Percentiles rank a stretch among this genome's conserved stretches.
Evolutionary conservation across 2,329 filamentous ascomycete genomes (phyloP).

Genomic region (Ceratocystis diversiconidia): DNA sequence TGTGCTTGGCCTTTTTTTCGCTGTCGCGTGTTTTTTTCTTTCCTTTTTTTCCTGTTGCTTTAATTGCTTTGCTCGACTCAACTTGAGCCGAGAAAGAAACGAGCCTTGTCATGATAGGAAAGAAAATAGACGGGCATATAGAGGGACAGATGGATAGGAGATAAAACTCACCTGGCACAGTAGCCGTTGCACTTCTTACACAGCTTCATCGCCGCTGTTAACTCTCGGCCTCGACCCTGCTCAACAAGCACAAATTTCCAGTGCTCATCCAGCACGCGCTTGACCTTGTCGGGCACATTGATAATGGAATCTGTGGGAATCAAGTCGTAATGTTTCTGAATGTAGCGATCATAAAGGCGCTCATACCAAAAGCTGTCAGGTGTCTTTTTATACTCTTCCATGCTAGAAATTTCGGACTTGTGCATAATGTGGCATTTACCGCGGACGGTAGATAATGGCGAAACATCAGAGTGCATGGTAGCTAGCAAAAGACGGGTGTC

Average conservation of each 20-base stretch:
- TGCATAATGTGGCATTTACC: conserved; percentile 88
- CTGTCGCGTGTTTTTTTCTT: background rate
- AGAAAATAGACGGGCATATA: background rate
- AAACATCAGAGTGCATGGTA: conserved; percentile 97
- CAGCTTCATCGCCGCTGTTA: conserved; percentile 88
- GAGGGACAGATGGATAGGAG: conserved; percentile 7
- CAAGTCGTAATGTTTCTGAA: conserved; percentile 93
- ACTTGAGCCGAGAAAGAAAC: background rate
- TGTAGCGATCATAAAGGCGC: conserved; percentile 95
- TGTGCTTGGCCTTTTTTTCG: background rate
- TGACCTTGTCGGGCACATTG: conserved; percentile 89
- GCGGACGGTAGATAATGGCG: conserved; percentile 78
- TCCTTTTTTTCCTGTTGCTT: background rate
- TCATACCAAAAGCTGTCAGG: conserved; percentile 93
- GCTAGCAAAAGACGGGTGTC: conserved; percentile 87
- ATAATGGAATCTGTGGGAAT: conserved; percentile 85
- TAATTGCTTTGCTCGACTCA: background rate
- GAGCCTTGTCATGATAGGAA: background rate
- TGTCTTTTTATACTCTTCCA: conserved; percentile 71
- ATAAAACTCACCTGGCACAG: conserved; percentile 61
- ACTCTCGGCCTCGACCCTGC: conserved; percentile 81
- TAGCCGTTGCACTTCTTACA: conserved; percentile 88
- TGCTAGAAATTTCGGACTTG: conserved; percentile 66
- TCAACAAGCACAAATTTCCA: conserved; percentile 97
- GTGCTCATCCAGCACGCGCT: conserved; percentile 85